Conservation (phyloP, 164 flowering plant species). For the Aristolochia contorta region DNA sequence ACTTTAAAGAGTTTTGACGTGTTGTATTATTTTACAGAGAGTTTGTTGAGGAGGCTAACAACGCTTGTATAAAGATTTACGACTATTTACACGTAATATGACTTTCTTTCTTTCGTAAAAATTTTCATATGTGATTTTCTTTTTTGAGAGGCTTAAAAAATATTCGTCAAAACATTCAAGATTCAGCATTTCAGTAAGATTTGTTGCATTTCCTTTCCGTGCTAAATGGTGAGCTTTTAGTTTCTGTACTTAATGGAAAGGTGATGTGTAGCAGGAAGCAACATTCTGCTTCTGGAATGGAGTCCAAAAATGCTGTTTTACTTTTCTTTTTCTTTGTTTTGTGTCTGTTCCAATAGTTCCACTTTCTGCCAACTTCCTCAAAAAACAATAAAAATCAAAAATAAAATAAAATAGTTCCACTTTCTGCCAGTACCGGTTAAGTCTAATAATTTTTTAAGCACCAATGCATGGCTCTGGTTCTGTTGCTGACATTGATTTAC, state of each 20-base stretch:
- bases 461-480: no score
- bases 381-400: no score
- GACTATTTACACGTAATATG: constrained; percentile 96
- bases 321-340: no score
- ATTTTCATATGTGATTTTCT: not conserved
- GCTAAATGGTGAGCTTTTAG: no score
- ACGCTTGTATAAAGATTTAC: constrained; percentile 70
- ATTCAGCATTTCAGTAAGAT: not conserved
- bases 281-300: no score
- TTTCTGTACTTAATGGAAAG: no score
- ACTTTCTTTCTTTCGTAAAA: constrained; percentile 11
- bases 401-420: no score
- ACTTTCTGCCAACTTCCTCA: not conserved
- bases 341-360: not conserved
- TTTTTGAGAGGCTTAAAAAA: not conserved
- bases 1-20: not conserved
- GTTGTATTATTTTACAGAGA: constrained; percentile 37
- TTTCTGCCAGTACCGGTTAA: no score
- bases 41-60: constrained; percentile 76
- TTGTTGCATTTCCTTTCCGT: no score
- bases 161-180: not conserved
- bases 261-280: no score
- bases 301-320: no score
- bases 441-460: no score
- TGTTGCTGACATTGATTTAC: not conserved